A percentile compares a stretch with the other conserved stretches of the same genome.
Evolutionary conservation across 176 grass and related monocot species (phyloP).

Genomic region (Pharus latifolius): DNA sequence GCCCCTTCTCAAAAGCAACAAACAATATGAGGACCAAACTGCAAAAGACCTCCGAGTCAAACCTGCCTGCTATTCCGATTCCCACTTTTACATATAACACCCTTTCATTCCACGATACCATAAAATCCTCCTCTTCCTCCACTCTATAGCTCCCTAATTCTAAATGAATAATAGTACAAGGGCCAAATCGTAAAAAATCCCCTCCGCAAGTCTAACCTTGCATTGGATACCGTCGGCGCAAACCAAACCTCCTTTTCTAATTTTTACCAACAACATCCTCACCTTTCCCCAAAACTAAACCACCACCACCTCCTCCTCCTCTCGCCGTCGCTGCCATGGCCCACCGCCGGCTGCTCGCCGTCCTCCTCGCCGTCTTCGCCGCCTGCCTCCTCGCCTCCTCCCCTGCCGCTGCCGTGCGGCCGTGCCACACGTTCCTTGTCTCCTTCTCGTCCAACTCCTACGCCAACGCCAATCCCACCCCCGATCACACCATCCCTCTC

Average conservation of each 20-base stretch:
- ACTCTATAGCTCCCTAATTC: too few species aligned
- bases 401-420: not conserved
- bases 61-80: too few species aligned
- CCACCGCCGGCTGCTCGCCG: not conserved
- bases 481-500: not conserved
- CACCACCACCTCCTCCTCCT: not conserved
- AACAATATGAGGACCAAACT: too few species aligned
- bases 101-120: too few species aligned
- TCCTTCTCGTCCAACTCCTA: constrained; percentile 32
- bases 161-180: too few species aligned
- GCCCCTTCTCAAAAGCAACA: too few species aligned
- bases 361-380: constrained; percentile 15
- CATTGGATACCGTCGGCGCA: too few species aligned
- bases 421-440: constrained; percentile 20
- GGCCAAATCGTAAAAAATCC: too few species aligned
- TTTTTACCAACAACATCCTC: not conserved
- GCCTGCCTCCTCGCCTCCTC: not conserved
- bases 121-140: too few species aligned
- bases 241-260: not conserved
- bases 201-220: too few species aligned
- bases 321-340: constrained; percentile 37
- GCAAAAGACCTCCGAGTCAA: too few species aligned
- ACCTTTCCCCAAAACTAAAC: not conserved
- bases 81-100: too few species aligned
- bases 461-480: not conserved